Evolutionary conservation across 306 rosid genomes (phyloP), one percentile per base, ranked within the genome.

Genomic region (Vigna trinervia): DNA sequence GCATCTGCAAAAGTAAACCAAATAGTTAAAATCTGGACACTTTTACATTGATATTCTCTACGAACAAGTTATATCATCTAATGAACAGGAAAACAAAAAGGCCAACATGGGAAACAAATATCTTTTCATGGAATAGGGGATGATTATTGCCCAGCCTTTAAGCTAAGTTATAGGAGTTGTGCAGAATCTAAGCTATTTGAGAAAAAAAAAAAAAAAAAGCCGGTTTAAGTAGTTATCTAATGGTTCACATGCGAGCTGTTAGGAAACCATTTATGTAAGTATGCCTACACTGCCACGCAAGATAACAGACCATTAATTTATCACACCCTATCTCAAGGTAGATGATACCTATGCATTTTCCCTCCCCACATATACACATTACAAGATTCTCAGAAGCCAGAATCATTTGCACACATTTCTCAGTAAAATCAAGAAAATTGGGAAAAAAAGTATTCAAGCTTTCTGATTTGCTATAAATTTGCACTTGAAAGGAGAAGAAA

Each of bases 1-100:
- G 94, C 88, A 85, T 91, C 99, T 96, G 92, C 93, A 81, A 63
- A 79, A 80, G 76, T 79, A 77, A 84, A 54, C 61, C 83, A 65
- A 70, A 78, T 54, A 36, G 50, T 83, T 76, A 73, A 8, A 38
- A 76, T 20, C 56, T 76, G 60, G 50, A 82, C 73, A 58, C 41
- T 15, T 75, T 23, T 15, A 46, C 36, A 47, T 13, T 73, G 52
- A 39, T 15, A 59, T 65, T 41, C 76, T 71, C 30, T 28, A 65
- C 39, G 69, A 76, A 71, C 63, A 54, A 12, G 48, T 57, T 71
- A 78, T 69, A 23, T 46, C 79, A 52, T 79, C 67, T 52, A 66
- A 59, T 69, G 45, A 50, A 50, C 20, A 26, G 48, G 56, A 75
- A 78, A 36, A 52, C 17, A 41, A 81, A 46, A 70, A 43, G 54